Base-by-base conservation (phyloP, 1,284 basidiomycete species). In the Sporisorium graminicola region DNA sequence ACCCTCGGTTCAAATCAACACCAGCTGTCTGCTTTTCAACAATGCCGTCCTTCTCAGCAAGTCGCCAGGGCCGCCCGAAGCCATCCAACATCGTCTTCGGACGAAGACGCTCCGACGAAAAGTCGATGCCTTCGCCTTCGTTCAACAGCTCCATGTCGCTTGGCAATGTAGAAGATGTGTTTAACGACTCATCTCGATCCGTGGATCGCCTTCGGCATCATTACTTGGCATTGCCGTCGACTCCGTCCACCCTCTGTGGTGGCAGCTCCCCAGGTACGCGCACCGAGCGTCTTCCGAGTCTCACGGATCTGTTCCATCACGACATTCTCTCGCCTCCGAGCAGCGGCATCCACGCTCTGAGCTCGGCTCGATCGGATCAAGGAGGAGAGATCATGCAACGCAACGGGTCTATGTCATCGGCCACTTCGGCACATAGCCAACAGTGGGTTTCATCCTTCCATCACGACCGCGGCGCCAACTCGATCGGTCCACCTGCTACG, bases 141-240 rank as follows among this genome's bases (percentile, higher is more conserved):
- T 76, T 76, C 62, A 76, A 76, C 53, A 73, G 69, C 65, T 72
- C 74, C 26, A 72, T 76, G 74, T 68, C 65, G 1, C 61, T 76
- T 6, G 51, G 58, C 10, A 61, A 68, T 8, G 62, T 65, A 0
- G 74, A 76, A 9, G 74, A 76, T 43, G 74, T 76, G 26, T 76
- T 76, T 49, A 64, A 57, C 35, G 74, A 76, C 49, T 61, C 64
- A 7, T 60, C 54, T 1, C 51, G 68, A 29, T 65, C 68, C 0
- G 63, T 66, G 2, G 72, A 74, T 46, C 58, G 66, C 1, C 59
- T 74, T 14, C 60, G 66, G 18, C 66, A 74, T 20, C 61, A 68
- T 18, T 74, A 74, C 33, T 37, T 66, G 0, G 58, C 66, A 14
- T 47, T 70, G 51, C 66, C 72, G 3, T 16, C 66, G 3, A 70